These are phyloP conservation scores for Trapa incisa DNA, from an alignment of 345 rosid genomes.

Conservation along the genomic window DNA sequence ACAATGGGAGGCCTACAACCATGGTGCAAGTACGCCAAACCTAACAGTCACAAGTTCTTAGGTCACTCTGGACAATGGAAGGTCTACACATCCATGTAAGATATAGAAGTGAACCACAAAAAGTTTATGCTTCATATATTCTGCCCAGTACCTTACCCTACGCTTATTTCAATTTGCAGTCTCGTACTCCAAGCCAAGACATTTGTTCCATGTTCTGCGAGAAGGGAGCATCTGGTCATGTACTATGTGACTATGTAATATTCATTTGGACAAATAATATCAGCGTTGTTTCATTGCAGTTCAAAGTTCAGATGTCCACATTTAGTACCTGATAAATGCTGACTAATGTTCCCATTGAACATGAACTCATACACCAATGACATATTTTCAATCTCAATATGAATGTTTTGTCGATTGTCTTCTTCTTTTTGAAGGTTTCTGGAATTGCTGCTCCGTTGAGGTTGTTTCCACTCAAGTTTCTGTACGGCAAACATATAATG, in stretches of 20 bases:
- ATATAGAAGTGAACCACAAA: too few species aligned
- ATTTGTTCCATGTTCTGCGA: too few species aligned
- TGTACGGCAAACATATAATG: background rate
- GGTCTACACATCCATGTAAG: too few species aligned
- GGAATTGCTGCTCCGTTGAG: conserved; percentile 1
- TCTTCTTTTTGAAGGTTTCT: background rate
- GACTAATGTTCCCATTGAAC: conserved; percentile 40
- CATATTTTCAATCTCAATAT: too few species aligned
- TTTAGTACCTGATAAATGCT: conserved; percentile 18
- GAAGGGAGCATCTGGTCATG: too few species aligned
- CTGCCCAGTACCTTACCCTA: background rate
- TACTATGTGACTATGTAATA: too few species aligned
- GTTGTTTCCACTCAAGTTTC: conserved; percentile 5
- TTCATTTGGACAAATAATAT: too few species aligned
- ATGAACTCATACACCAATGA: conserved; percentile 36
- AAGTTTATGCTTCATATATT: too few species aligned
- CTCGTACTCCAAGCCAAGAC: conserved; percentile 19
- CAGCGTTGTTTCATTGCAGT: too few species aligned
- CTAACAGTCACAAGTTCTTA: background rate
- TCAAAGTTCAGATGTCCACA: too few species aligned
- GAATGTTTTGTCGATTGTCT: too few species aligned
- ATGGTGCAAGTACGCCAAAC: background rate
- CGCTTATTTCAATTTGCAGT: conserved; percentile 13
- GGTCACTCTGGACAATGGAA: too few species aligned
- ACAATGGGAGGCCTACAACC: conserved; percentile 6